Evolutionary conservation across 2,329 filamentous ascomycete genomes (phyloP).

Genomic region (Epichloe uncinata): DNA sequence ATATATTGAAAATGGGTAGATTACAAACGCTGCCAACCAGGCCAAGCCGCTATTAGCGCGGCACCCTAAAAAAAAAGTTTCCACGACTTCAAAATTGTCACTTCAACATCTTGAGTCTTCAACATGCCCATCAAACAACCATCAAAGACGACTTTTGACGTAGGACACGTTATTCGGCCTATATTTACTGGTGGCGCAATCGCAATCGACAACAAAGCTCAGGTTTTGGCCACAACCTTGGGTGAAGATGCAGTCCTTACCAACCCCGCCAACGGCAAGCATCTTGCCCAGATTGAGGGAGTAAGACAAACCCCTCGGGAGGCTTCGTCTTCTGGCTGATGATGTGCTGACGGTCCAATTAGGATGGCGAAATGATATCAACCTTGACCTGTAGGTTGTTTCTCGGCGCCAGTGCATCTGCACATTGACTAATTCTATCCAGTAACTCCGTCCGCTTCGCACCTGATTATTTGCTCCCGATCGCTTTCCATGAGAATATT

Average conservation of each 20-base stretch:
- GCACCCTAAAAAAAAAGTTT: slow-evolving; percentile 7
- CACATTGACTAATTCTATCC: slow-evolving; percentile 9
- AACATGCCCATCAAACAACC: slow-evolving; percentile 46
- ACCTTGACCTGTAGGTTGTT: slow-evolving; percentile 46
- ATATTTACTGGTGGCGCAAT: slow-evolving; percentile 89
- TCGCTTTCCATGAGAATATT: slow-evolving; percentile 96
- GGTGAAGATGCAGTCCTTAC: slow-evolving; percentile 86
- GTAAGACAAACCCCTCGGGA: slow-evolving; percentile 30
- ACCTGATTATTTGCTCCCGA: slow-evolving; percentile 82
- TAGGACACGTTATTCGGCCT: slow-evolving; percentile 69
- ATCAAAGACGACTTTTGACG: slow-evolving; percentile 81
- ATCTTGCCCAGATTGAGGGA: slow-evolving; percentile 77
- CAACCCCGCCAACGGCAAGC: slow-evolving; percentile 67
- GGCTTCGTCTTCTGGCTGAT: not conserved
- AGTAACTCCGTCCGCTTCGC: slow-evolving; percentile 81
- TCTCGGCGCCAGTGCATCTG: not conserved
- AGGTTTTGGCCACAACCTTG: slow-evolving; percentile 75
- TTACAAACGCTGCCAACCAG: not conserved
- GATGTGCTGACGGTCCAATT: not conserved
- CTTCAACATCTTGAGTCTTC: not conserved
- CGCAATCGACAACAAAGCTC: slow-evolving; percentile 66
- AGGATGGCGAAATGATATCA: slow-evolving; percentile 72
- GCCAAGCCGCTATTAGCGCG: not conserved
- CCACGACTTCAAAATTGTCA: not conserved
- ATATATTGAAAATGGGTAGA: too few species aligned